Evolutionary conservation across 2,329 filamentous ascomycete species (phyloP), one percentile per base, ranked within the genome.

Genomic region (Alternaria arbusti): DNA sequence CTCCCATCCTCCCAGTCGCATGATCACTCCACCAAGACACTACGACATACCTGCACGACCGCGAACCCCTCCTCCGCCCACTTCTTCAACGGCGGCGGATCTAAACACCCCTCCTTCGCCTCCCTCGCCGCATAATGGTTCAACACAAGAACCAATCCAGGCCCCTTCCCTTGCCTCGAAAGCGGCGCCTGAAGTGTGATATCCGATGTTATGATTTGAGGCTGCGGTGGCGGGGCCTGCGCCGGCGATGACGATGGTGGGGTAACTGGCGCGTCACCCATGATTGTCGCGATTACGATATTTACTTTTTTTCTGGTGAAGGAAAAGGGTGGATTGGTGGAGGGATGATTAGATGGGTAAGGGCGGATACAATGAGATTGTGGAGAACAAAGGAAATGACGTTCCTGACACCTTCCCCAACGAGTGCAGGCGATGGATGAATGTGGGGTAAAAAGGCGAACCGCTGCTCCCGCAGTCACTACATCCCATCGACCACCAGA

Each of bases 1-100:
- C n/a, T n/a, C n/a, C n/a, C n/a, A n/a, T n/a, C n/a, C n/a, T n/a
- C n/a, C n/a, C n/a, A n/a, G n/a, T n/a, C n/a, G n/a, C n/a, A n/a
- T n/a, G n/a, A n/a, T n/a, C n/a, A n/a, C n/a, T n/a, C n/a, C 9
- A 40, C 32, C 32, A 40, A 3, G 32, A 45, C 22, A 51, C 10
- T 46, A 6, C 17, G 20, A 54, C 63, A 47, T 65, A 65, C 65
- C 73, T 90, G 85, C 0, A 82, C 87, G 4, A 91, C 88, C 0
- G 86, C 82, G 67, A 87, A 91, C 0, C 90, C 88, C 74, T 92
- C 90, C 73, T 92, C 90, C 0, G 89, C 89, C 90, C 90, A 92
- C 77, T 92, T 92, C 64, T 86, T 74, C 13, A 87, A 70, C 0
- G 87, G 86, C 9, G 85, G 82, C 0, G 89, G 89, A 57, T 85